phyloP scores from a whole-genome alignment of 192 early-diverging fungal species.

The Coemansia sp. region DNA sequence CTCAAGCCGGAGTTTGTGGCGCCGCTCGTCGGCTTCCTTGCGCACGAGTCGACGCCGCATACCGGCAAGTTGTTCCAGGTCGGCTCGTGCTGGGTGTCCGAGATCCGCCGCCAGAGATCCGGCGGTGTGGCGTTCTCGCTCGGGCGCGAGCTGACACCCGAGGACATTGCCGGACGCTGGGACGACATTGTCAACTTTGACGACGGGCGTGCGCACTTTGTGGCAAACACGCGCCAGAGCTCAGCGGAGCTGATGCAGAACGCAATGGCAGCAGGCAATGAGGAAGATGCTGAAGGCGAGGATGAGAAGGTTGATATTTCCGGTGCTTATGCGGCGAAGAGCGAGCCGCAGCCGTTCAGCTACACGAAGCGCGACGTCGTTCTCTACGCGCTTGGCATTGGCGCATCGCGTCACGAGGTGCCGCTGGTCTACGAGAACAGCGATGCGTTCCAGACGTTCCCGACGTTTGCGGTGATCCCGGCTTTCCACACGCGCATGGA shows the following conservation, averaged over 20 bases:
- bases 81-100: conserved; percentile 90
- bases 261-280: conserved; percentile 32
- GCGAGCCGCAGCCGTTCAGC: conserved; percentile 60
- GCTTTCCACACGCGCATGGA: conserved; percentile 66
- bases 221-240: conserved; percentile 49
- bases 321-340: conserved; percentile 58
- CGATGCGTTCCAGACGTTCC: conserved; percentile 81
- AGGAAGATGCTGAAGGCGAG: conserved; percentile 12
- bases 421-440: conserved; percentile 89
- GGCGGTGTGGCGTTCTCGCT: conserved; percentile 93
- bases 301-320: conserved; percentile 63
- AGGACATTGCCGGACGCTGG: conserved; percentile 82
- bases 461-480: conserved; percentile 90
- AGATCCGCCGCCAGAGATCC: conserved; percentile 95
- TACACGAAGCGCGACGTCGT: conserved; percentile 90
- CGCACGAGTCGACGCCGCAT: conserved; percentile 73
- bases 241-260: conserved; percentile 57
- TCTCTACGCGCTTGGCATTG: conserved; percentile 93
- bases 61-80: conserved; percentile 94
- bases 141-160: conserved; percentile 70
- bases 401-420: conserved; percentile 83
- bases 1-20: conserved; percentile 97
- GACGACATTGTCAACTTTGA: conserved; percentile 85
- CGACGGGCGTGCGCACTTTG: conserved; percentile 90
- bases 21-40: conserved; percentile 87